Evolutionary conservation across 192 early-diverging fungal species (phyloP), one percentile per base, ranked within the genome.

Genomic region (Obelidium mucronatum): DNA sequence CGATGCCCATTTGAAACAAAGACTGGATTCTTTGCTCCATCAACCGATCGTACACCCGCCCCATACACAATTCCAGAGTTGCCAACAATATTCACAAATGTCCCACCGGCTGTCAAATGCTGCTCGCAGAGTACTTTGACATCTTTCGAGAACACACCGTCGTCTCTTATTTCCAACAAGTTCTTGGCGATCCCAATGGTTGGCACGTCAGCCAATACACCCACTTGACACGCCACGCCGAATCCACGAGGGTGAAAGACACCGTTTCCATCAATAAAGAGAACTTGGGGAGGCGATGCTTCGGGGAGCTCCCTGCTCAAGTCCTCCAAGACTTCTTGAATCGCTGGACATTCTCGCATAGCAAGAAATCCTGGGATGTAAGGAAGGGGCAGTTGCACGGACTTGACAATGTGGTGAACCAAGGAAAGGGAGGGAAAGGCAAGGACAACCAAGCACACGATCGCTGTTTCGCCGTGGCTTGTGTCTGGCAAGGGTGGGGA

Each of bases 331-430:
- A 93, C 82, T 8, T 74, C 64, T 26, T 81, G 64, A 35, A 96
- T 81, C 1, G 91, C 89, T 0, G 84, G 83, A 0, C 90, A 86
- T 72, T 98, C 97, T 17, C 96, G 90, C 81, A 97, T 96, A 0
- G 96, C 97, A n/a, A 98, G 86, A 79, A 90, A 98, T 1, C 93
- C 93, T 1, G 96, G 84, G 53, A 93, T 91, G 77, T 98, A 98
- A 0, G 97, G 97, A 34, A 90, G 72, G 0, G 77, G 78, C 24
- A 98, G 81, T 26, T 79, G 78, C 3, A 94, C 91, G 71, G 82
- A 74, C 19, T 83, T 59, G 37, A 81, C 83, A n/a, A 86, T 78
- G 53, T 82, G 69, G 80, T 96, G 91, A n/a, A 96, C 79, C 1
- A 92, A 75, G 78, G 89, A 40, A 2, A 84, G 69, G 0, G 59